Base-by-base conservation (phyloP, 495 filamentous ascomycete genomes). In the Daldinia vernicosa region DNA sequence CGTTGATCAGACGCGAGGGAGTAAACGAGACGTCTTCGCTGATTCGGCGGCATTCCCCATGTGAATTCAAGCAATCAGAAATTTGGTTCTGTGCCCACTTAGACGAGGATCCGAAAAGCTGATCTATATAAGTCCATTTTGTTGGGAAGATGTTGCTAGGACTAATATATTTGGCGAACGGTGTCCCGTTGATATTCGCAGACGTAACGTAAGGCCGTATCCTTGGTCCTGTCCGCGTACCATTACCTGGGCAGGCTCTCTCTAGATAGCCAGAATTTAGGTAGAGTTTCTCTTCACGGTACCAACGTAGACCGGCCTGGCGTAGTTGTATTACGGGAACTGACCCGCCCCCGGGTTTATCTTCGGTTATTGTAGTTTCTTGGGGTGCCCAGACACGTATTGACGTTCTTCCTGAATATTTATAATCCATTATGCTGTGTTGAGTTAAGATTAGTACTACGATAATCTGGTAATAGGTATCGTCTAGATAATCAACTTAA, bases 81-180 rank as follows among this genome's bases (percentile, higher is more conserved):
- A 65, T 57, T 12, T 27, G 28, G 12, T n/a, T 11, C 19, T 35
- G 62, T n/a, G 62, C 62, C 60, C 47, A 63, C 15, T 63, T 50
- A 6, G 22, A 26, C 1, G 60, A 63, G n/a, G 47, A 3, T 6
- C 24, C n/a, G 12, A 39, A 63, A 14, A 54, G 43, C 1, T 22
- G 24, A 4, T 50, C 45, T 0, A 12, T 3, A 19, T 27, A 15
- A 27, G 19, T 54, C 14, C 30, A 51, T 6, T 0, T n/a, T 0
- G 1, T 0, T 7, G 9, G 35, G 6, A 17, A 19, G 33, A 63
- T 26, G 17, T 22, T n/a, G 28, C 4, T 0, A 0, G 17, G 2
- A 1, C 3, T 24, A 19, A 19, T 47, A 24, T 47, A 53, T 6
- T 3, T 5, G 14, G 27, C 32, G 4, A 61, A 32, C 5, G 19